Evolutionary conservation across 345 rosid genomes (phyloP), one percentile per base, ranked within the genome.

Genomic region (Aquilaria malaccensis): DNA sequence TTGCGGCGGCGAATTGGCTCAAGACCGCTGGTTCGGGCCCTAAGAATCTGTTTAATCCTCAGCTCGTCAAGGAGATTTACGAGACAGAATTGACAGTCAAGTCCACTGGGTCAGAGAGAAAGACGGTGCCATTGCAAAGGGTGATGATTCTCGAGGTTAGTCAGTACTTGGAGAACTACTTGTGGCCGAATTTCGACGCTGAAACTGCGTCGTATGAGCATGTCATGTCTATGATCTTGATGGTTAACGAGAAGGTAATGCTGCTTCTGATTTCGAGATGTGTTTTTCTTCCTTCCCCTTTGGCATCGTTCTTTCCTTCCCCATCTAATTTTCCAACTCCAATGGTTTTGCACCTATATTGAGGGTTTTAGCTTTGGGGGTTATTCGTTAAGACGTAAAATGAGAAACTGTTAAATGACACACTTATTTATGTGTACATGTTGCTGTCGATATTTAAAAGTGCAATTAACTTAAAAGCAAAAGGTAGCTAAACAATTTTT

Each of bases 81-180:
- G 77, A 57, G 54, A 84, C 87, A 64, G 97, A 94, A 82, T 68
- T 94, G 60, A 80, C 75, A 72, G 92, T 90, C 43, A 79, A 65
- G 64, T 74, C 72, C n/a, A 96, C 91, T 32, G 78, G 60, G 63
- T 75, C 72, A 29, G 94, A 92, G 54, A 73, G 85, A 33, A 94
- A 90, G 69, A 76, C 99, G 6, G 99, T 94, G 62, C 92, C 95
- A 2, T 70, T 94, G 74, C 97, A 90, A 70, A 72, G 97, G 64
- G 99, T 94, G 52, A 94, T 90, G 99, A 80, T 94, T 67, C 59
- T 94, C 74, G 99, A 94, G 69, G 99, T 94, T 46, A 94, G 96
- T 58, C 97, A 85, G 84, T 94, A 94, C 61, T 71, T 94, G 84
- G 97, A 90, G 87, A 94, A 94, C 51, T 90, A 84, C 70, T 76